A percentile compares a stretch with the other conserved stretches of the same genome.
Conservation (phyloP, 768 basidiomycete species). For the Tylopilus intermedius region DNA sequence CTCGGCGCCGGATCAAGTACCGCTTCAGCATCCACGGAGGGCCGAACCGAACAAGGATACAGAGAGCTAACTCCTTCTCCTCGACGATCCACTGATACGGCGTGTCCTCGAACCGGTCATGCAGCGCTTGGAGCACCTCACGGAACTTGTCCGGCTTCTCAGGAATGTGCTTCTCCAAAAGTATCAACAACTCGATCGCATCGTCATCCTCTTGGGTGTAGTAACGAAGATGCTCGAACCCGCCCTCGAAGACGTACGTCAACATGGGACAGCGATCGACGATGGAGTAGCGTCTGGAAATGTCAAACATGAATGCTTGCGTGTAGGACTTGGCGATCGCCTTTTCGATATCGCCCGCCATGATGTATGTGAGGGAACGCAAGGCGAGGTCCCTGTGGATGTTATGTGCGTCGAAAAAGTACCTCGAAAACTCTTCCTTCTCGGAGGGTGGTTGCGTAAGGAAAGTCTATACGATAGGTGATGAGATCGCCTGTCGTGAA, state of each 20-base stretch:
- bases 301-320: conserved; percentile 23
- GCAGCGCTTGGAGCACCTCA: conserved; percentile 22
- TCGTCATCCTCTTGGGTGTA: conserved; percentile 26
- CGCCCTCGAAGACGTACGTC: conserved; percentile 26
- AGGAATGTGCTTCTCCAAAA: conserved; percentile 16
- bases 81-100: conserved; percentile 24
- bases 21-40: conserved; percentile 26
- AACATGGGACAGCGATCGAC: conserved; percentile 26
- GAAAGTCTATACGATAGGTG: conserved; percentile 15
- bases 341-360: conserved; percentile 21
- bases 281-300: conserved; percentile 23
- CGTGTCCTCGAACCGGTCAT: conserved; percentile 20
- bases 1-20: conserved; percentile 21
- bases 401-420: conserved; percentile 21
- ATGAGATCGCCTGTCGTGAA: background rate
- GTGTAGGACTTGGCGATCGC: conserved; percentile 22
- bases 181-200: conserved; percentile 20
- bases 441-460: conserved; percentile 18
- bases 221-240: conserved; percentile 24
- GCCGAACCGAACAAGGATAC: conserved; percentile 18
- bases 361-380: conserved; percentile 27
- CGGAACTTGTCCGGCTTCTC: conserved; percentile 22
- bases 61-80: conserved; percentile 23
- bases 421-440: conserved; percentile 6
- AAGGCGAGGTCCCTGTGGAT: conserved; percentile 27